Percentiles rank a stretch among this genome's conserved stretches.
These are phyloP conservation scores for Ceriops zippeliana DNA, from an alignment of 345 rosid genomes.

Conservation along the genomic window DNA sequence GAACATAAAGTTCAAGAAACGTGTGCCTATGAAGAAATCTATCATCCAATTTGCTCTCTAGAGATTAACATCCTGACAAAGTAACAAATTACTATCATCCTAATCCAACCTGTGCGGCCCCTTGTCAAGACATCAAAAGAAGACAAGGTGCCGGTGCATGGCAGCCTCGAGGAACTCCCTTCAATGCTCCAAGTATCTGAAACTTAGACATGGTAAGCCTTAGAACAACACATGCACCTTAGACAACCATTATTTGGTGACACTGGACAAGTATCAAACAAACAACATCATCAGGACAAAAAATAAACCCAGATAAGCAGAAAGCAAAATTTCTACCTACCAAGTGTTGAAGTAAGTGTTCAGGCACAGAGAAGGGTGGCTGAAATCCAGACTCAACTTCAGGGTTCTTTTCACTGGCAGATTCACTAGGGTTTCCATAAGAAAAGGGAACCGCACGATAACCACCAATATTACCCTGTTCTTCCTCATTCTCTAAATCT, in stretches of 20 bases:
- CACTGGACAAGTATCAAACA: conserved; percentile 45
- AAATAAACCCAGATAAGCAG: conserved; percentile 11
- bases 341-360: conserved; percentile 60
- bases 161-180: conserved; percentile 67
- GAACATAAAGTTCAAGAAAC: conserved; percentile 60
- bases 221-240: conserved; percentile 85
- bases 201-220: conserved; percentile 99
- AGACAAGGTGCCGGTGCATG: conserved; percentile 83
- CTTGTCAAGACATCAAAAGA: conserved; percentile 89
- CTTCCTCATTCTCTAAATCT: conserved; percentile 45
- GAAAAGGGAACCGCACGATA: conserved; percentile 65
- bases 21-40: conserved; percentile 52
- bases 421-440: conserved; percentile 57
- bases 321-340: conserved; percentile 46
- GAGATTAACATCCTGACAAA: conserved; percentile 45
- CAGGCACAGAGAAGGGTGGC: conserved; percentile 82
- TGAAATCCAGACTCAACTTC: conserved; percentile 51
- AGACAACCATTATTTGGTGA: conserved; percentile 56
- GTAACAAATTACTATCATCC: conserved; percentile 63
- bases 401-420: conserved; percentile 32
- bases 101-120: conserved; percentile 97
- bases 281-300: conserved; percentile 30
- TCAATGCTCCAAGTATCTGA: conserved; percentile 98
- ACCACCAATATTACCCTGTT: conserved; percentile 31
- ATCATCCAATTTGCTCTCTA: conserved; percentile 55